A percentile compares a stretch with the other conserved stretches of the same genome.
These are phyloP conservation scores for Xenoacremonium recifei DNA, from an alignment of 2,329 filamentous ascomycete species.

Conservation along the genomic window DNA sequence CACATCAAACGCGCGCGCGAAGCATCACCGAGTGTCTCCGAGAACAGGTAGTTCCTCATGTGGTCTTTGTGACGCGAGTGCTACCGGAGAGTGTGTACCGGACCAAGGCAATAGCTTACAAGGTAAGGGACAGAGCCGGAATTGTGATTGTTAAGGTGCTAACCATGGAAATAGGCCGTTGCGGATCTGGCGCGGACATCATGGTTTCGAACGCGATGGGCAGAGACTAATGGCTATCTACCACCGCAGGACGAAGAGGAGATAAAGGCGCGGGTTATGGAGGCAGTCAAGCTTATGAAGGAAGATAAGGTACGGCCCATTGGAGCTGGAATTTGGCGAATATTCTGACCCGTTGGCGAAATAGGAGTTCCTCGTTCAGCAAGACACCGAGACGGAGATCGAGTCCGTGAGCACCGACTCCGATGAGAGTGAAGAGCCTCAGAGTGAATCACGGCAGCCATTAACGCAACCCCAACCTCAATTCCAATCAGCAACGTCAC, in stretches of 20 bases:
- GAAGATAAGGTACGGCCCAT: constrained; percentile 21
- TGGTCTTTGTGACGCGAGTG: constrained; percentile 23
- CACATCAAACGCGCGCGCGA: constrained; percentile 13
- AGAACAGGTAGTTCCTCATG: constrained; percentile 32
- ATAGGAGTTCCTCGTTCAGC: too few species aligned
- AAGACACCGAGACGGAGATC: too few species aligned
- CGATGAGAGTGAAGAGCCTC: too few species aligned
- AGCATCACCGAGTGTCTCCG: constrained; percentile 25
- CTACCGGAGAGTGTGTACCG: constrained; percentile 23
- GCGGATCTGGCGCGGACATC: constrained; percentile 19
- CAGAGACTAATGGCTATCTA: constrained; percentile 19
- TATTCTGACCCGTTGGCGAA: constrained; percentile 2
- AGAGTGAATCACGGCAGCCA: too few species aligned
- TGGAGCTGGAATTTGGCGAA: too few species aligned
- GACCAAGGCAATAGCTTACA: constrained; percentile 26
- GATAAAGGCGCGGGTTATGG: constrained; percentile 12
- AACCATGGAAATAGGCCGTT: too few species aligned
- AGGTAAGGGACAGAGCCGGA: too few species aligned
- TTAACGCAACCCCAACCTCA: too few species aligned
- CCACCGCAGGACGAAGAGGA: constrained; percentile 15
- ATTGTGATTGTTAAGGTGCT: too few species aligned
- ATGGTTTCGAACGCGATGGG: constrained; percentile 21
- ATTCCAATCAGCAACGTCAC: too few species aligned
- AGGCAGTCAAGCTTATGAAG: constrained; percentile 20
- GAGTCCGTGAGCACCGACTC: too few species aligned